Evolutionary conservation across 1,284 basidiomycete species (phyloP).

Genomic region (Naganishia sp.): DNA sequence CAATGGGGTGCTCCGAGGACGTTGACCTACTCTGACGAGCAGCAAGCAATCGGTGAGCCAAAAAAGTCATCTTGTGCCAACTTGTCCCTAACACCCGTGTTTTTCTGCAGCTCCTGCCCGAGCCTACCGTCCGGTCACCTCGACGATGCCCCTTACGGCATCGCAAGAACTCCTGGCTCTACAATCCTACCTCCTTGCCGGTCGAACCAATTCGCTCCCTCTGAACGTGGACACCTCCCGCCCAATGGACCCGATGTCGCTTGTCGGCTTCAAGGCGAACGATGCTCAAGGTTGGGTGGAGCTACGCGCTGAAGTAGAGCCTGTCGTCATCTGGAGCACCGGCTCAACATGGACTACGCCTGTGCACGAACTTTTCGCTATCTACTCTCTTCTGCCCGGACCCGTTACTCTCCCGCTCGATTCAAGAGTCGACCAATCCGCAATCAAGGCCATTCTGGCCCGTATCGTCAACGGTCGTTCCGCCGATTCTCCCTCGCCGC

Average conservation of each 20-base stretch:
- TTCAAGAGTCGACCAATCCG: slow-evolving; percentile 6
- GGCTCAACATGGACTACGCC: slow-evolving; percentile 23
- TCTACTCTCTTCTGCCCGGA: slow-evolving; percentile 25
- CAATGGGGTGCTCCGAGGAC: slow-evolving; percentile 14
- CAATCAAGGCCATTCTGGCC: slow-evolving; percentile 20
- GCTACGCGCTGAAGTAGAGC: slow-evolving; percentile 28
- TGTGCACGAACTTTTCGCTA: slow-evolving; percentile 21
- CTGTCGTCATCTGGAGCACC: slow-evolving; percentile 29
- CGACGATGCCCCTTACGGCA: slow-evolving; percentile 22
- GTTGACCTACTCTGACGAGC: slow-evolving; percentile 2
- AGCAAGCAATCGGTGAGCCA: slow-evolving; percentile 7
- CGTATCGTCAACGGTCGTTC: slow-evolving; percentile 24
- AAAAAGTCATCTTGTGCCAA: no score
- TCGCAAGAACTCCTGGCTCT: slow-evolving; percentile 52
- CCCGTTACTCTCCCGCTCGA: slow-evolving; percentile 17
- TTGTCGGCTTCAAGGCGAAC: slow-evolving; percentile 40
- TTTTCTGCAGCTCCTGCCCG: slow-evolving; percentile 3
- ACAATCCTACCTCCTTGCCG: slow-evolving; percentile 49
- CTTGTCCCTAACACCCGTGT: not conserved
- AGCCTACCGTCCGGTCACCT: slow-evolving; percentile 14
- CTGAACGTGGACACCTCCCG: slow-evolving; percentile 37
- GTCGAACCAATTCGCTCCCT: slow-evolving; percentile 43
- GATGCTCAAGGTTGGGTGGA: slow-evolving; percentile 26
- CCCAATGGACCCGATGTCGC: slow-evolving; percentile 47
- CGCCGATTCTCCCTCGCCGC: slow-evolving; percentile 6